Percentiles rank a stretch among this genome's conserved stretches.
Evolutionary conservation across 2,329 filamentous ascomycete species (phyloP).

Genomic region (Aspergillus thermomutatus): DNA sequence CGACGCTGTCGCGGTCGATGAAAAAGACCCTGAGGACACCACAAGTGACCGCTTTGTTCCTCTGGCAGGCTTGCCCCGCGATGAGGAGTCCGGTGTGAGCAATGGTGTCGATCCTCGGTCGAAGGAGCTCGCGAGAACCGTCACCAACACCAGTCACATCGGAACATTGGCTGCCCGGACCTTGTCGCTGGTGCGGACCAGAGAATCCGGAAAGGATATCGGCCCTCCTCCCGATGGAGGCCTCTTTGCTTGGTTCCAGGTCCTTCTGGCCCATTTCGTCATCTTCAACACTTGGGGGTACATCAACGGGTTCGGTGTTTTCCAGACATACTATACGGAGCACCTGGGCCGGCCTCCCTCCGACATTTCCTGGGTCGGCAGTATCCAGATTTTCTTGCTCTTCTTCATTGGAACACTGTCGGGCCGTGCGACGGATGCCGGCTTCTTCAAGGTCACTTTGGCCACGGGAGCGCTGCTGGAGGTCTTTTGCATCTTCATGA

Average conservation of each 20-base stretch:
- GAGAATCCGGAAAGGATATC: conserved; percentile 33
- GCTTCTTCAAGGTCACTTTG: conserved; percentile 47
- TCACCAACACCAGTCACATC: conserved; percentile 26
- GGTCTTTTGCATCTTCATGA: conserved; percentile 51
- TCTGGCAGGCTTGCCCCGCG: conserved; percentile 3
- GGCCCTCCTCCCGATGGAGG: conserved; percentile 51
- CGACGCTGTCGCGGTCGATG: neutral
- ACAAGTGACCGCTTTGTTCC: conserved; percentile 8
- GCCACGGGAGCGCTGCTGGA: conserved; percentile 43
- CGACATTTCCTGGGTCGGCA: conserved; percentile 53
- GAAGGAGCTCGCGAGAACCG: conserved; percentile 19
- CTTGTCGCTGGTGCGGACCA: conserved; percentile 36
- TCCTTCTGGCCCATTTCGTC: conserved; percentile 50
- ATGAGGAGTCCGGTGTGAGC: conserved; percentile 19
- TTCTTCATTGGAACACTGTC: conserved; percentile 52
- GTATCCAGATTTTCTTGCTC: conserved; percentile 50
- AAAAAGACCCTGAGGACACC: conserved; percentile 5
- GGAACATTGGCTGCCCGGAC: conserved; percentile 24
- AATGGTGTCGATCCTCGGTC: neutral
- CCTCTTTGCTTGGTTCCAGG: conserved; percentile 54
- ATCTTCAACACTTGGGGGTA: conserved; percentile 58
- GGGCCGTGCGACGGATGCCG: conserved; percentile 51
- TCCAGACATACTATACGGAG: conserved; percentile 52
- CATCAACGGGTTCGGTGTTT: conserved; percentile 55
- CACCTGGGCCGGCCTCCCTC: conserved; percentile 42